Conservation (phyloP, 306 rosid genomes). For the Pyrus pyrifolia region DNA sequence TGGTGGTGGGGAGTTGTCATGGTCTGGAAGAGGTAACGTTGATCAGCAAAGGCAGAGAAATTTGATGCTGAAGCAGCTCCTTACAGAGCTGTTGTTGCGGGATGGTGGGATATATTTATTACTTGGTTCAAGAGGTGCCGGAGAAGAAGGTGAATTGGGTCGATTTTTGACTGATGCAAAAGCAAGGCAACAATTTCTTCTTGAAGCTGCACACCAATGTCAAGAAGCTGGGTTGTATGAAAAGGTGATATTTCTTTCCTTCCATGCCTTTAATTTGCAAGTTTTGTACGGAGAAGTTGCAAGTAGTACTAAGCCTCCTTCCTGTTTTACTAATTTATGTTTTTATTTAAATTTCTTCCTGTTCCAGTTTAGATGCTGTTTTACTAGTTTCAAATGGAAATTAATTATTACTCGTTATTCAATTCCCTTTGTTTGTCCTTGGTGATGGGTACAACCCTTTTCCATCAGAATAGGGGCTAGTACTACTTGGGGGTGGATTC, state of each 20-base stretch:
- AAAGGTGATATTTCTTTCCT: slow-evolving; percentile 43
- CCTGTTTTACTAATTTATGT: background rate
- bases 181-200: slow-evolving; percentile 75
- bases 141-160: slow-evolving; percentile 91
- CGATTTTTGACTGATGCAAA: slow-evolving; percentile 70
- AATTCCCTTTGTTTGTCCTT: slow-evolving; percentile 6
- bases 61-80: slow-evolving; percentile 95
- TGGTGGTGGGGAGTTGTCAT: slow-evolving; percentile 86
- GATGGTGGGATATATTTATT: slow-evolving; percentile 84
- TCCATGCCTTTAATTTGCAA: background rate
- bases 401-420: background rate
- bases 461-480: slow-evolving; percentile 3
- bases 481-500: slow-evolving; percentile 6
- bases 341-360: background rate
- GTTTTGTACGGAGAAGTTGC: background rate
- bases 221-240: slow-evolving; percentile 94
- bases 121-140: slow-evolving; percentile 89
- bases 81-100: slow-evolving; percentile 70
- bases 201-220: slow-evolving; percentile 87
- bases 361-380: background rate
- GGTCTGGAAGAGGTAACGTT: slow-evolving; percentile 78
- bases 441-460: slow-evolving; percentile 3
- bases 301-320: background rate
- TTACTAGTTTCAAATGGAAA: background rate
- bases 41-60: slow-evolving; percentile 94